phyloP scores from a whole-genome alignment of 2,329 filamentous ascomycete genomes.

The Paradendryphiella salina region DNA sequence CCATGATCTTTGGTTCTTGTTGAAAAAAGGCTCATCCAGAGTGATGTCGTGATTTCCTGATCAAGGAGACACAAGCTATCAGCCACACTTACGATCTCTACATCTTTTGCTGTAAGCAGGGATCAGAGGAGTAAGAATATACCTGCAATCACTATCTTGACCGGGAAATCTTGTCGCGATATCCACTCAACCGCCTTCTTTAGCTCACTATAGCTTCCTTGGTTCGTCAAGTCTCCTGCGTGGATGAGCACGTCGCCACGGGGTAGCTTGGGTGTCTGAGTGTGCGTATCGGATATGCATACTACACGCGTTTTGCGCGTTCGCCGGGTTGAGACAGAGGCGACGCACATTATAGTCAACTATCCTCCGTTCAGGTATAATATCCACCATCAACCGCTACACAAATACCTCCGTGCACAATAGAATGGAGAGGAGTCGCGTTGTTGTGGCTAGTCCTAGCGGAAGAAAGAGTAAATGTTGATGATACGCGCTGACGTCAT shows the following conservation, averaged over 20 bases:
- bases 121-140: not conserved
- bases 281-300: constrained; percentile 78
- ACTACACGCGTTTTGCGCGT: constrained; percentile 63
- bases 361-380: not conserved
- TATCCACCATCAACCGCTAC: no score
- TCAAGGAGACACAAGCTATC: not conserved
- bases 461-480: no score
- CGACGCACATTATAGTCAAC: not conserved
- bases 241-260: constrained; percentile 75
- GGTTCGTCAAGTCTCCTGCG: constrained; percentile 75
- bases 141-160: constrained; percentile 72
- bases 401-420: no score
- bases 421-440: no score
- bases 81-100: not conserved
- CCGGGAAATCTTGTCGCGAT: constrained; percentile 67
- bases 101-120: not conserved
- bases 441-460: no score
- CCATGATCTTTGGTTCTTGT: constrained; percentile 56
- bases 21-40: constrained; percentile 66
- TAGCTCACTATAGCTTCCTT: constrained; percentile 63
- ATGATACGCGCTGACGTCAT: no score
- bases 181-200: constrained; percentile 67
- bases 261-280: constrained; percentile 65
- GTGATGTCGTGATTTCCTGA: constrained; percentile 76
- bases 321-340: not conserved